Evolutionary conservation across 495 filamentous ascomycete genomes (phyloP).

Genomic region (Aspergillus ellipticus): DNA sequence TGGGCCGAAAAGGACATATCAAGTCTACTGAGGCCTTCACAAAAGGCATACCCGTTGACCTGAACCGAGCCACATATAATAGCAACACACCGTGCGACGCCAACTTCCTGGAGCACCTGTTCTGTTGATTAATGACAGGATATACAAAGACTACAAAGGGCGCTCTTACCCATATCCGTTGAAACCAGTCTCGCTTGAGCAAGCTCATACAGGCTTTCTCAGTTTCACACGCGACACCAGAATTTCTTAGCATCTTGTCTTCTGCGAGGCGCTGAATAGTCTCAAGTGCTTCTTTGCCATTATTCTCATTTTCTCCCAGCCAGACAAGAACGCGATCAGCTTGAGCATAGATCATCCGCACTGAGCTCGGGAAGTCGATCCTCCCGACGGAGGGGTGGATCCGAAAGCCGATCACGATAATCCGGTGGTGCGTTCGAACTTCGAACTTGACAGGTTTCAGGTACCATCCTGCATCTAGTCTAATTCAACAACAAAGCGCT

Average conservation of each 20-base stretch:
- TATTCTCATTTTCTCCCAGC: neutral
- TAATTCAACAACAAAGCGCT: too few species aligned
- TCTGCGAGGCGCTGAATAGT: neutral
- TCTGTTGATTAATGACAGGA: neutral
- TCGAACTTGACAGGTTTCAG: too few species aligned
- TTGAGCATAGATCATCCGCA: conserved; percentile 1
- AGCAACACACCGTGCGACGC: conserved; percentile 21
- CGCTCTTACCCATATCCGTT: conserved; percentile 26
- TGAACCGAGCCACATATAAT: conserved; percentile 23
- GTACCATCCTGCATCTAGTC: too few species aligned
- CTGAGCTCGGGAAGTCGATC: neutral
- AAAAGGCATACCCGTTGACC: conserved; percentile 23
- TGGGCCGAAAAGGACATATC: neutral
- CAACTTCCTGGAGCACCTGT: conserved; percentile 32
- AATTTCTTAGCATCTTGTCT: neutral
- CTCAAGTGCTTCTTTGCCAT: neutral
- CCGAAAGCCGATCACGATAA: too few species aligned
- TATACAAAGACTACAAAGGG: neutral
- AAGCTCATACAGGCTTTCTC: conserved; percentile 15
- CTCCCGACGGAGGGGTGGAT: too few species aligned
- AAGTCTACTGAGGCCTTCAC: conserved; percentile 6
- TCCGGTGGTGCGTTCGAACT: too few species aligned
- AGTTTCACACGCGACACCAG: too few species aligned
- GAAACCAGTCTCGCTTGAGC: conserved; percentile 24
- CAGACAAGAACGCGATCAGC: conserved; percentile 4